Conservation (phyloP, 2,329 filamentous ascomycete species). For the Biscogniauxia sp. region DNA sequence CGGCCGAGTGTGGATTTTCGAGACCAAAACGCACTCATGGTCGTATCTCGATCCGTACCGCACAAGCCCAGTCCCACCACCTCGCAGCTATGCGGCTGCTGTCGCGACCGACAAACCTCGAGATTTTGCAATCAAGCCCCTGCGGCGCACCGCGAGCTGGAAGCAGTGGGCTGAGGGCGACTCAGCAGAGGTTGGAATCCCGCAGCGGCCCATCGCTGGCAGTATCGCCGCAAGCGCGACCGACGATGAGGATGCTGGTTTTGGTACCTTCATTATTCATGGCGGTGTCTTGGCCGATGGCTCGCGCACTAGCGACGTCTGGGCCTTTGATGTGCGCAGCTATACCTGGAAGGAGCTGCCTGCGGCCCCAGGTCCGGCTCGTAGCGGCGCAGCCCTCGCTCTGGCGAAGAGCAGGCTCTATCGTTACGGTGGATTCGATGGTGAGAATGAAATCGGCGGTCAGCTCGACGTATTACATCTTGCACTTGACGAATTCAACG, state of each 20-base stretch:
- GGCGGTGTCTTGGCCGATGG: conserved; percentile 68
- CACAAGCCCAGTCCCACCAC: conserved; percentile 51
- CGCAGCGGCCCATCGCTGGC: conserved; percentile 59
- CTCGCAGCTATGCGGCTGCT: conserved; percentile 70
- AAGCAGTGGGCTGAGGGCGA: conserved; percentile 56
- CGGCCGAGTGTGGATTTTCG: conserved; percentile 74
- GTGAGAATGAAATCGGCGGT: conserved; percentile 66
- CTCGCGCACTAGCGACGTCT: conserved; percentile 64
- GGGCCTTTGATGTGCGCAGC: conserved; percentile 69
- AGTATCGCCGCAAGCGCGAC: conserved; percentile 55
- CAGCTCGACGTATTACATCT: conserved; percentile 65
- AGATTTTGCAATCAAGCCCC: conserved; percentile 40
- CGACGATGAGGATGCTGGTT: conserved; percentile 60
- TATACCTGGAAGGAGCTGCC: conserved; percentile 67
- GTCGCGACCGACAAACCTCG: conserved; percentile 56
- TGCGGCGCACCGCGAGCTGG: conserved; percentile 45
- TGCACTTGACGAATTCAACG: conserved; percentile 54
- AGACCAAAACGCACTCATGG: conserved; percentile 65
- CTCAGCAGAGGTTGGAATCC: conserved; percentile 52
- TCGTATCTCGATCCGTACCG: conserved; percentile 56
- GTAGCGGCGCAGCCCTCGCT: conserved; percentile 67
- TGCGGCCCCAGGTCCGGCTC: conserved; percentile 62
- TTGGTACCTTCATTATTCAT: conserved; percentile 71
- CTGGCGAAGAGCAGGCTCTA: conserved; percentile 65
- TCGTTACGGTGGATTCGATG: conserved; percentile 80